Evolutionary conservation across 805 yeast species (phyloP), one percentile per base, ranked within the genome.

Genomic region (Cyberlindnera samutprakarnensis): DNA sequence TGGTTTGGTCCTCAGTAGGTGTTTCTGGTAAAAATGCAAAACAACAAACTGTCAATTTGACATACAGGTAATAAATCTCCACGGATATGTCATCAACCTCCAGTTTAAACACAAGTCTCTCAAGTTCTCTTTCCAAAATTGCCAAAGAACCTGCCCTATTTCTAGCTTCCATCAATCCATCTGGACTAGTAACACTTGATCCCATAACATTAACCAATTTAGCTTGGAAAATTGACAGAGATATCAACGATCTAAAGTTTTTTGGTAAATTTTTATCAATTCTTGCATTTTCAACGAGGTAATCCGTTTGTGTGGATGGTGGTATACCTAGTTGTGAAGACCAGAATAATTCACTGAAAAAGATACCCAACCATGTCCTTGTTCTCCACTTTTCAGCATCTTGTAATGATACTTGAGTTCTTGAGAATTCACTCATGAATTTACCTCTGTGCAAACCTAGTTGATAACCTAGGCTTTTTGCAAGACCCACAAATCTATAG

Each of bases 361-460:
- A 88, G 4, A 84, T 80, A 3, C 90, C 87, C 18, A 86, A 61
- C 96, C 96, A 88, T 2, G 95, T 75, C 44, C 95, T 65, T 1
- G 96, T 86, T 54, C 96, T 70, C 96, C 96, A 88, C 49, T 77
- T 78, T 45, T 85, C 96, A 5, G 95, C 90, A 56, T 88, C 86
- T 0, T 90, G 90, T 56, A 87, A 65, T 16, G 84, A 72, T 5
- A 82, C 92, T 52, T 88, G 96, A 19, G 90, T 83, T 49, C 96
- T 68, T 6, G 94, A 79, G 45, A 88, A 88, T 49, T 88, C 96
- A 41, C 81, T 75, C 43, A 88, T 85, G 53, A 88, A 88, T 52
- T 82, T 83, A 17, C 96, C 96, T 42, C 96, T 64, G 56, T 88
- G 96, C 38, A 88, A 64, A 9, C 96, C 96, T 22, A 88, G 60